A percentile compares a stretch with the other conserved stretches of the same genome.
These are phyloP conservation scores for Dentipellis sp. DNA, from an alignment of 768 basidiomycete species.

Conservation along the genomic window DNA sequence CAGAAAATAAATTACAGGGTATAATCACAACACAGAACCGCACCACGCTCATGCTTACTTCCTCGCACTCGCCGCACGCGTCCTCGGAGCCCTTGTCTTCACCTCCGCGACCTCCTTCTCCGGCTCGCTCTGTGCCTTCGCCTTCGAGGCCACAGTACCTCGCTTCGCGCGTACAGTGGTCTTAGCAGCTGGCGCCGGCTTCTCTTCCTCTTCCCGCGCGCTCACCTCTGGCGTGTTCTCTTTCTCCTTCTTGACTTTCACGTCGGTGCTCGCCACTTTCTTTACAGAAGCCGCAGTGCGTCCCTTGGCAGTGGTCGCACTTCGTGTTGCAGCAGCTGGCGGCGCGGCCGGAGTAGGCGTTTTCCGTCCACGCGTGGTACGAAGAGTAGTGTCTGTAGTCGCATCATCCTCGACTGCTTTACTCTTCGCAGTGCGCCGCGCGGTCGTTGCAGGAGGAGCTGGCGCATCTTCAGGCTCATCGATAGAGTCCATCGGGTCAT, in stretches of 20 bases:
- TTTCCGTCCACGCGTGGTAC: slow-evolving; percentile 13
- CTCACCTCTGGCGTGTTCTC: slow-evolving; percentile 26
- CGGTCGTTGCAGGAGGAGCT: neutral
- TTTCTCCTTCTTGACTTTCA: slow-evolving; percentile 17
- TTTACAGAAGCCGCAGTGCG: slow-evolving; percentile 4
- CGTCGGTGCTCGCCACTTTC: neutral
- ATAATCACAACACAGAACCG: too few relatives aligned
- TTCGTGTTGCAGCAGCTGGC: slow-evolving; percentile 7
- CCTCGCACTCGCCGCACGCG: slow-evolving; percentile 14
- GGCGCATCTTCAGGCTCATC: slow-evolving; percentile 7
- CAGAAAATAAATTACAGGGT: too few relatives aligned
- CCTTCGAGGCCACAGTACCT: slow-evolving; percentile 3
- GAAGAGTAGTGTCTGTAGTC: neutral
- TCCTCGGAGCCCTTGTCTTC: slow-evolving; percentile 9
- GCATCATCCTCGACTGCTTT: slow-evolving; percentile 2
- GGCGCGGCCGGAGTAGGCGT: slow-evolving; percentile 8
- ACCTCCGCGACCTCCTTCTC: slow-evolving; percentile 8
- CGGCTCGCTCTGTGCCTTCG: slow-evolving; percentile 11
- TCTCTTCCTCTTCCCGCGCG: slow-evolving; percentile 11
- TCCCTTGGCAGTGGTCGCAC: slow-evolving; percentile 1
- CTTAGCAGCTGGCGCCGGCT: slow-evolving; percentile 4
- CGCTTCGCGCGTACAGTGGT: slow-evolving; percentile 1
- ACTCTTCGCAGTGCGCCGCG: slow-evolving; percentile 3
- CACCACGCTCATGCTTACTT: neutral
- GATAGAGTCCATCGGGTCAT: neutral